These are phyloP conservation scores for Silene vulgaris DNA, from an alignment of 179 eudicot species.

Conservation along the genomic window DNA sequence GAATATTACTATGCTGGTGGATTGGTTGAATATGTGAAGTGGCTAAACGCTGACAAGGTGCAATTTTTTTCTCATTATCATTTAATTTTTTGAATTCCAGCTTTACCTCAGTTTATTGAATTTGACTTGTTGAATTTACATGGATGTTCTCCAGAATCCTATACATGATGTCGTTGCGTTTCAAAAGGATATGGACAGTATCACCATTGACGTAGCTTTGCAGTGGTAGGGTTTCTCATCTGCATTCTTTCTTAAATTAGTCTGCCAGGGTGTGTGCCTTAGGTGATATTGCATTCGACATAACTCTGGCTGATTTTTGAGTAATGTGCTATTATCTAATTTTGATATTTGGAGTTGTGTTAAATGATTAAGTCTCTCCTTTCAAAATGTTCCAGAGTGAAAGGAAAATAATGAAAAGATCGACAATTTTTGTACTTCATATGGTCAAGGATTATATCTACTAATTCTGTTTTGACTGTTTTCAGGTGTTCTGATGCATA, in stretches of 20 bases:
- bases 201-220: conserved; percentile 73
- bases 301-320: not conserved
- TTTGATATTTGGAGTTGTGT: not conserved
- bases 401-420: not conserved
- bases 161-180: conserved; percentile 82
- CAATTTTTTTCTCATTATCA: conserved; percentile 7
- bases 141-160: conserved; percentile 53
- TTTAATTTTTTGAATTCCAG: conserved; percentile 1
- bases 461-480: conserved; percentile 14
- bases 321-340: not conserved
- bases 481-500: conserved; percentile 97
- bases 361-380: not conserved
- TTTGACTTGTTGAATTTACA: conserved; percentile 7
- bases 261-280: conserved; percentile 3
- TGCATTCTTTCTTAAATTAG: not conserved
- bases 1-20: conserved; percentile 94
- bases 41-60: conserved; percentile 92
- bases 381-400: not conserved
- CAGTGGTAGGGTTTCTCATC: conserved; percentile 61
- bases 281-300: not conserved
- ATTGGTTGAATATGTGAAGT: conserved; percentile 77
- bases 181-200: conserved; percentile 65
- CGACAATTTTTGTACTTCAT: not conserved
- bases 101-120: not conserved
- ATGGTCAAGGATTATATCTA: not conserved